Base-by-base conservation (phyloP, 495 filamentous ascomycete species). In the Corynascus novoguineensis region DNA sequence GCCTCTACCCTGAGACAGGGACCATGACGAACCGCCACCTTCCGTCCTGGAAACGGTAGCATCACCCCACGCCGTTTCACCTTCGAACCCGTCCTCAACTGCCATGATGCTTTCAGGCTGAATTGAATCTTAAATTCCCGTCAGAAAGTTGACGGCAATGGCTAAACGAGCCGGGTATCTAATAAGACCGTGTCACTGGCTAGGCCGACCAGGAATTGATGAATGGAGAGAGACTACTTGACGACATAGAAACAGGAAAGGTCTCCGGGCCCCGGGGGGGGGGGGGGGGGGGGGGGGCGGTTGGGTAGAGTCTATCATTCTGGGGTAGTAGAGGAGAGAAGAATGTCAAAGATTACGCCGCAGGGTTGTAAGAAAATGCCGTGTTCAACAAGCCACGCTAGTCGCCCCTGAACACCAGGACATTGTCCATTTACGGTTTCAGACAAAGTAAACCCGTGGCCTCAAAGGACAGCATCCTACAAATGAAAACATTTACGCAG, bases 91-190 rank as follows among this genome's bases (percentile, higher is more conserved):
- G 15, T 37, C 11, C 29, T 24, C 25, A 29, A 60, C 24, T 27
- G 34, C 41, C 48, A 19, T 40, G 28, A 22, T 46, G 54, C 51
- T 54, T 62, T 62, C 59, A 62, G 60, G 35, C 60, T 62, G 55
- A 62, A 62, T 62, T 28, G 19, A 7, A 29, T 49, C 19, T 41
- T 35, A 53, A 61, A 54, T 38, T 53, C 37, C 50, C 40, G 46
- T 56, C 34, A 25, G 17, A 25, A n/a, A 34, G 22, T 35, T 31
- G 21, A 44, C 25, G 17, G 44, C 38, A 53, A 27, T 5, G 17
- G 25, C 38, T 19, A 45, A 19, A 31, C 47, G 7, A 34, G 37
- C n/a, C 19, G 8, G 22, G 40, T n/a, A 24, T 45, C n/a, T 47
- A 47, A 17, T 7, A 4, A 5, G 27, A 48, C 45, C 5, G 45